Evolutionary conservation across 345 rosid genomes (phyloP), one percentile per base, ranked within the genome.

Genomic region (Reutealis trisperma): DNA sequence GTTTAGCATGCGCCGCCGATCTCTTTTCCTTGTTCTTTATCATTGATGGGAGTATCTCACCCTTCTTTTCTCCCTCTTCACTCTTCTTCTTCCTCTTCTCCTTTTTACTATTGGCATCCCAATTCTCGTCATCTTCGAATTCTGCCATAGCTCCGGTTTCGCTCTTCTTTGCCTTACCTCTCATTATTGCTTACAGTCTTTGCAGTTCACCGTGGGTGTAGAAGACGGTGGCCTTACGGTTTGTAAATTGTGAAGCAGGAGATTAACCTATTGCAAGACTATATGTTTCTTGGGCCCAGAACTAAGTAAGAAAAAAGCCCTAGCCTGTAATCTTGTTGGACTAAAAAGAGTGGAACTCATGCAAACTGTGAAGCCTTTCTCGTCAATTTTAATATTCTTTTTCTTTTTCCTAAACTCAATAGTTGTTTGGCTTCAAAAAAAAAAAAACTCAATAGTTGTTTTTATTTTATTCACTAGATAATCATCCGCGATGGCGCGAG

Each of bases 21-120:
- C 99, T 90, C 91, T 92, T 93, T 71, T 92, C 97, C 82, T 96
- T 96, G 90, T 90, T 93, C 85, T 89, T 96, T 42, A 96, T 90
- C 94, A 86, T 90, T 18, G 98, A 93, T 1, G 98, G 99, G 21
- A 92, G 92, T 51, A 93, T 78, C 82, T 87, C 91, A 60, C 54
- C 66, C 83, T 83, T 71, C 19, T 32, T 9, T 47, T 72, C 65
- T 61, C 77, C 77, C 5, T 71, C 65, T 25, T 51, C 47, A 13
- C 42, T 44, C 5, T 32, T 57, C 16, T 19, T 58, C 54, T 63
- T 55, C 66, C 27, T 86, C 84, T 85, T 81, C 71, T 85, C 85
- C 86, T 73, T 77, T 24, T 61, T 61, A 15, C 64, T 59, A 2
- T 12, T 51, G 4, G 8, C 21, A 9, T 59, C 27, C 8, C 9